Percentiles rank a stretch among this genome's conserved stretches.
These are phyloP conservation scores for Chrysoporthe cubensis DNA, from an alignment of 2,329 filamentous ascomycete species.

Conservation along the genomic window DNA sequence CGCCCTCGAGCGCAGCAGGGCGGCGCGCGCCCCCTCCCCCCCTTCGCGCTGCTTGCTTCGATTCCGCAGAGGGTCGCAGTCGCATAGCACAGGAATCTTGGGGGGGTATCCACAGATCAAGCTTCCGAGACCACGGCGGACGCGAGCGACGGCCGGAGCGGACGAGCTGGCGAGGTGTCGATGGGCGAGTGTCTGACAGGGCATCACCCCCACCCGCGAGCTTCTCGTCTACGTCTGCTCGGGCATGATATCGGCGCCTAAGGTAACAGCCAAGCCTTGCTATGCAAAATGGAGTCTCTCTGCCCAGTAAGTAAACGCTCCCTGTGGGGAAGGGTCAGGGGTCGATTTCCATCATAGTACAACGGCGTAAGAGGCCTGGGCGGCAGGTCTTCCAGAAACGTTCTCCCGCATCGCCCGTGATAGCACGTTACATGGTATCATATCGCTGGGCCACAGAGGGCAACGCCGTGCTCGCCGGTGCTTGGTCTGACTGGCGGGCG, in stretches of 20 bases:
- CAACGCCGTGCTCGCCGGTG: not conserved
- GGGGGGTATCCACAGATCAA: not conserved
- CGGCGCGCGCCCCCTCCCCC: not conserved
- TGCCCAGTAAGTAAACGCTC: too few species aligned
- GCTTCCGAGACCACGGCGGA: not conserved
- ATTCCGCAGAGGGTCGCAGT: conserved; percentile 2
- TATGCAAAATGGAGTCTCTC: not conserved
- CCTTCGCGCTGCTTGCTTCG: not conserved
- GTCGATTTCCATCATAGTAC: not conserved
- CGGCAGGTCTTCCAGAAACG: conserved; percentile 7
- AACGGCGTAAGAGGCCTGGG: not conserved
- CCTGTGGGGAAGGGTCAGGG: not conserved
- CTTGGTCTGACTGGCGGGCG: not conserved
- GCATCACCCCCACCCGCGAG: too few species aligned
- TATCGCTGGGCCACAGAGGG: too few species aligned
- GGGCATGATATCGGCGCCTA: not conserved
- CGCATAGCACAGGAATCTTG: not conserved
- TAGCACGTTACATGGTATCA: not conserved
- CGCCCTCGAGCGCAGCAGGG: not conserved
- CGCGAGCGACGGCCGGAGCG: not conserved
- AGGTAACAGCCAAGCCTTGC: not conserved
- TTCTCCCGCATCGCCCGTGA: not conserved
- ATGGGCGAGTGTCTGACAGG: not conserved
- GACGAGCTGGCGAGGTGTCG: not conserved
- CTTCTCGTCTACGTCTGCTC: too few species aligned